Evolutionary conservation across 345 rosid species (phyloP), one percentile per base, ranked within the genome.

Genomic region (Pistacia vera): DNA sequence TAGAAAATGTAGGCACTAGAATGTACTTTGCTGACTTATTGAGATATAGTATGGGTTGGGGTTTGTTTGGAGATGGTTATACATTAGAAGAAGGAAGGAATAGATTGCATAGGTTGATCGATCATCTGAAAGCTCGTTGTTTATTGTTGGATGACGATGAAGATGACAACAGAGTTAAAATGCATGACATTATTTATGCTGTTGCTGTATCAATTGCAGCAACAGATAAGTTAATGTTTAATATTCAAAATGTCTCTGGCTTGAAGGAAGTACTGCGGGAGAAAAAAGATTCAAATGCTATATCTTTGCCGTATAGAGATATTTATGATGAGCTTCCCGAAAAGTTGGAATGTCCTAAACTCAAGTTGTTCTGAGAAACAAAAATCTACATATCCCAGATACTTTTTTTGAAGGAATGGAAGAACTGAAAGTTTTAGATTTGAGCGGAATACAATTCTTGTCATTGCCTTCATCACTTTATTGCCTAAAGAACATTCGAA

Each of bases 371-470:
- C 8, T 1, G 16, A 14, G 16, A 1, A 11, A 57, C 2, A 4
- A 3, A 4, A 67, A 65, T 3, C 1, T 61, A 8, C 11, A 54
- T 22, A n/a, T 82, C 3, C 70, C 83, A 0, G 56, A 46, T 0
- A 7, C 8, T 7, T 46, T 86, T 52, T 86, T 81, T 17, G 4
- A 13, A 28, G 51, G 70, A 2, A 54, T 22, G 52, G 75, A 30
- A 49, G n/a, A 71, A 22, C 83, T 82, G 8, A 77, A 66, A 65
- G 85, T 86, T 2, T 2, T 86, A 8, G 71, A 75, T 41, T 11
- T 81, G 8, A 11, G 58, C 1, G 0, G 8, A 0, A 0, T 75
- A 30, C 10, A 41, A 11, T 13, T 82, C 38, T 25, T 8, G 5
- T 57, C 68, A 2, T 11, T 77, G 44, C 86, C 81, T 70, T 54